Evolutionary conservation across 108 stramenopile genomes (phyloP), one percentile per base, ranked within the genome.

Genomic region (Cyclostephanos tholiformis): DNA sequence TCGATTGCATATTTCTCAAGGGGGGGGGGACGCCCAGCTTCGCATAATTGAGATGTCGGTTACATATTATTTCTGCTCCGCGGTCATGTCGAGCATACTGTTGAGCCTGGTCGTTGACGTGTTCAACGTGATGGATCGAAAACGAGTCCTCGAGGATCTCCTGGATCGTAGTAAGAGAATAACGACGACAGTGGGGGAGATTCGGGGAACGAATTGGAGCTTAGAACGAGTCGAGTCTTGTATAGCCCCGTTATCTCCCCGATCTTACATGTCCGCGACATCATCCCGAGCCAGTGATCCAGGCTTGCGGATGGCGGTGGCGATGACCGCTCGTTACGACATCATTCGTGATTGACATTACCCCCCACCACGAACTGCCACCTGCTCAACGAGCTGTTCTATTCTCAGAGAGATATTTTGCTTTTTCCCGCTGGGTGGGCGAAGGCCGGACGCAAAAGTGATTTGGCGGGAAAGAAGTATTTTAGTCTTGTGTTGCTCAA

Each of bases 61-160:
- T 11, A 94, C 90, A 16, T 94, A 94, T 68, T 79, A 77, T 57
- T 94, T 94, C 76, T 90, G 93, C 69, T 87, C 63, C 0, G 89
- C 93, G 16, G 93, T 91, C 30, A 88, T 94, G 55, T 59, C 91
- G 46, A 91, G 91, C 25, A 88, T 94, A 67, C 69, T 92, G 19
- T 52, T 92, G 67, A 85, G 87, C 61, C 65, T 94, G 50, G 48
- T 88, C 22, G 87, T 94, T 20, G 93, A 94, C 65, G 30, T 62
- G 9, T 76, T 87, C 26, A 87, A 92, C 64, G 79, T 57, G 39
- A 75, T 22, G 43, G 65, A 79, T 63, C 46, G 73, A 17, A 20
- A 12, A 32, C 57, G 67, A 10, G 73, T 80, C 27, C 73, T 69
- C 25, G 55, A 67, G 27, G 46, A 39, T n/a, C 52, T 73, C 68